Percentiles rank a stretch among this genome's conserved stretches.
Evolutionary conservation across 768 basidiomycete species (phyloP).

Genomic region (Pleurotus ostreatus): DNA sequence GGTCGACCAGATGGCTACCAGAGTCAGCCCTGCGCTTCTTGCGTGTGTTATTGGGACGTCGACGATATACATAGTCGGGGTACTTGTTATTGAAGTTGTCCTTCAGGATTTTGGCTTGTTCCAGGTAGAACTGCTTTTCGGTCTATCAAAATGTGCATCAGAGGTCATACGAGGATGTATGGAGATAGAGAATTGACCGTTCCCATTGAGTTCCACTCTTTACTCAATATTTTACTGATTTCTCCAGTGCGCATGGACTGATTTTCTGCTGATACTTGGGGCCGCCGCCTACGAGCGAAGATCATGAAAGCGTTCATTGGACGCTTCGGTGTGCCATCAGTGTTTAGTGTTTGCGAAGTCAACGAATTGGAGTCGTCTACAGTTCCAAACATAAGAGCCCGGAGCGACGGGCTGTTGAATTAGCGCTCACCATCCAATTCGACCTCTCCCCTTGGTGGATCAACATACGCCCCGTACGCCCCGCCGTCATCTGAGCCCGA

Average conservation of each 20-base stretch:
- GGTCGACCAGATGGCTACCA: constrained; percentile 24
- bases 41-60: constrained; percentile 84
- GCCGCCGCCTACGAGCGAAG: constrained; percentile 76
- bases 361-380: constrained; percentile 40
- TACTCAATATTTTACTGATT: constrained; percentile 83
- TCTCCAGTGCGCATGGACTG: constrained; percentile 89
- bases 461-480: constrained; percentile 29
- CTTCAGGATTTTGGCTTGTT: constrained; percentile 82
- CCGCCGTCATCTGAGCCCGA: constrained; percentile 56
- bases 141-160: constrained; percentile 32
- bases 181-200: constrained; percentile 41
- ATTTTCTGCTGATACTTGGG: constrained; percentile 83
- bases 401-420: neutral
- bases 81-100: constrained; percentile 83
- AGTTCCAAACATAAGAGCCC: constrained; percentile 12
- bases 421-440: constrained; percentile 41
- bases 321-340: constrained; percentile 84
- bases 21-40: constrained; percentile 44
- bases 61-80: constrained; percentile 87
- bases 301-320: constrained; percentile 97
- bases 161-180: neutral
- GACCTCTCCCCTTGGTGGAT: constrained; percentile 34
- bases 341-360: constrained; percentile 77
- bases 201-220: constrained; percentile 81
- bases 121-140: constrained; percentile 85